Base-by-base conservation (phyloP, 108 stramenopile species). In the Skeletonema marinoi region DNA sequence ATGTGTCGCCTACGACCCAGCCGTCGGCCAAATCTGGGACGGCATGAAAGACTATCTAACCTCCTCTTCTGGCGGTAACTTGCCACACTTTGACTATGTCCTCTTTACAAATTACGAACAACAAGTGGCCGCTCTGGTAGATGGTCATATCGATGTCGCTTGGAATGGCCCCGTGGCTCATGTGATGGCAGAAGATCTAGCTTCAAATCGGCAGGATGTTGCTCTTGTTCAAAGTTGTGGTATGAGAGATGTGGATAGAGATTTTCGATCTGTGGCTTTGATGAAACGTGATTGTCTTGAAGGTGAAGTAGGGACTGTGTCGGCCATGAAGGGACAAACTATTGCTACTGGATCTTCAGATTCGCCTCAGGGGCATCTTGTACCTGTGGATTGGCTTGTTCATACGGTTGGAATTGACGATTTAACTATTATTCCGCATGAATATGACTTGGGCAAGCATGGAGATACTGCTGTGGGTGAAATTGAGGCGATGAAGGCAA, bases 131-230 rank as follows among this genome's bases (percentile, higher is more conserved):
- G 75, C 75, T 21, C 70, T 81, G 6, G 11, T 81, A 6, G 68
- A 80, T 30, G 32, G 58, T 25, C 36, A 63, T 12, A 77, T 78
- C 44, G 77, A 78, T 16, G 50, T 78, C 8, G 77, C 77, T 14
- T 77, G 80, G 80, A 81, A 81, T 36, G 80, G 80, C 29, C 80
- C 80, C 14, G 19, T 81, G 36, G 80, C 80, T n/a, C 80, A 81
- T 61, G 80, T 81, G 3, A 63, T 81, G 75, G 29, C 35, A 17
- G 80, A 81, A 58, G 60, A 69, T 14, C 32, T 29, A 1, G 61
- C 41, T 3, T 4, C 60, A 10, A 30, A 79, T 21, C 65, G 65
- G 8, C 16, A 19, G 17, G 44, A 72, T 50, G 65, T 44, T 13
- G 64, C 73, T 14, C 29, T 79, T 17, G 42, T 66, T 4, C n/a